Conservation (phyloP, 176 grass and related monocot genomes). For the Hsuehochloa calcarea region DNA sequence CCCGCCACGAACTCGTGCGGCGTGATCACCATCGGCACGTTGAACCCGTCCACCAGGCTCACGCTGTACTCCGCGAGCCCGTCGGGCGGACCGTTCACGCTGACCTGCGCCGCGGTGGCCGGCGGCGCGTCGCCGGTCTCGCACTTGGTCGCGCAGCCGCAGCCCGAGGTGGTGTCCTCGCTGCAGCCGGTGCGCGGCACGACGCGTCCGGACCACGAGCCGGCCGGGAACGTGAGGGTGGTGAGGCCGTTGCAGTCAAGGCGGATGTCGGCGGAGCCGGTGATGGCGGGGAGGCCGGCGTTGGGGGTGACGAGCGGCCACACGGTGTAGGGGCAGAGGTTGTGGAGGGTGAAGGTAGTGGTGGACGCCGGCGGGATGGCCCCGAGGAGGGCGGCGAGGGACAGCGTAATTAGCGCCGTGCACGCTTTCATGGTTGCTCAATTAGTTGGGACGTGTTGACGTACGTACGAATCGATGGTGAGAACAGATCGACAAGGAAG, state of each 20-base stretch:
- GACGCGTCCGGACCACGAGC: slow-evolving; percentile 37
- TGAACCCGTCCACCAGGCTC: slow-evolving; percentile 57
- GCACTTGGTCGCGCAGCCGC: background rate
- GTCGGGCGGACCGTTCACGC: background rate
- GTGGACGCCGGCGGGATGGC: background rate
- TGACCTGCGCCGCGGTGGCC: slow-evolving; percentile 37
- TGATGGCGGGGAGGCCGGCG: background rate
- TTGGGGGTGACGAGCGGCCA: slow-evolving; percentile 33
- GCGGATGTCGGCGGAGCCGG: background rate
- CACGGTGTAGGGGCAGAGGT: slow-evolving; percentile 27
- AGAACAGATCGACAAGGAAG: too few species aligned
- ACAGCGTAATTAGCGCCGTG: background rate
- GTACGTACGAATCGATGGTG: too few species aligned
- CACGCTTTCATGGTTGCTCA: background rate
- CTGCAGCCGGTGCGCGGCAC: slow-evolving; percentile 37
- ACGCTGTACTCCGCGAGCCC: slow-evolving; percentile 41
- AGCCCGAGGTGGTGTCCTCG: too few species aligned
- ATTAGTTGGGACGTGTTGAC: background rate
- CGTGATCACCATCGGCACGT: slow-evolving; percentile 37
- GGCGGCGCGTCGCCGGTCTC: slow-evolving; percentile 34
- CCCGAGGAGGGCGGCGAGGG: background rate
- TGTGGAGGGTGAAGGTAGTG: slow-evolving; percentile 33
- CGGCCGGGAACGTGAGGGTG: slow-evolving; percentile 24
- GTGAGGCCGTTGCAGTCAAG: slow-evolving; percentile 28
- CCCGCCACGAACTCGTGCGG: slow-evolving; percentile 28